A percentile compares a stretch with the other conserved stretches of the same genome.
These are phyloP conservation scores for Emmonsia crescens DNA, from an alignment of 2,329 filamentous ascomycete species.

Conservation along the genomic window DNA sequence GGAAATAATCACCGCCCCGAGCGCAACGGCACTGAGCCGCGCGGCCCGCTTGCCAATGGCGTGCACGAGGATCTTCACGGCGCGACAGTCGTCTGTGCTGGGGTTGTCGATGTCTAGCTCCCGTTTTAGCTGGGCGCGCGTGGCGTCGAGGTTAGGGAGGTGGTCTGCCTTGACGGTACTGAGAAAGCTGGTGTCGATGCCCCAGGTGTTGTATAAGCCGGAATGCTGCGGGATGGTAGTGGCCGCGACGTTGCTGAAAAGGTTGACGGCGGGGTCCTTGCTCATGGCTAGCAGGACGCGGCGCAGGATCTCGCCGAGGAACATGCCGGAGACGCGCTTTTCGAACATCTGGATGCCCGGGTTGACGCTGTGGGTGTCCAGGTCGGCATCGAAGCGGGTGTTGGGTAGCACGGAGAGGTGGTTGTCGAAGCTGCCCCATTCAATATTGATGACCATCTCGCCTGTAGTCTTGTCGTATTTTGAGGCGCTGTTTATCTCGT, in stretches of 20 bases:
- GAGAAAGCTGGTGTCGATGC: constrained; percentile 81
- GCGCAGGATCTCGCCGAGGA: constrained; percentile 85
- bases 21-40: constrained; percentile 73
- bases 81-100: constrained; percentile 72
- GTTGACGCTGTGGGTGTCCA: constrained; percentile 76
- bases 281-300: constrained; percentile 63
- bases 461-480: constrained; percentile 67
- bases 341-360: constrained; percentile 98
- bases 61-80: constrained; percentile 70
- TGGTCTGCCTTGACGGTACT: constrained; percentile 76
- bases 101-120: constrained; percentile 65
- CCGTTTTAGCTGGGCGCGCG: constrained; percentile 68
- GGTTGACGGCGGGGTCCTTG: constrained; percentile 51
- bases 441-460: constrained; percentile 95
- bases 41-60: constrained; percentile 84
- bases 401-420: constrained; percentile 75
- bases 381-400: constrained; percentile 67
- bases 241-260: constrained; percentile 69
- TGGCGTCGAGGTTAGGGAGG: constrained; percentile 57
- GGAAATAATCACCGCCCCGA: constrained; percentile 72
- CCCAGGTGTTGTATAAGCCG: constrained; percentile 69
- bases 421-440: constrained; percentile 99
- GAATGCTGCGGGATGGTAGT: constrained; percentile 48
- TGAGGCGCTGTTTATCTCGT: constrained; percentile 37
- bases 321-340: constrained; percentile 97